Percentiles rank a stretch among this genome's conserved stretches.
Evolutionary conservation across 225 moss, liverwort and hornwort species (phyloP).

Genomic region (Climacium dendroides): DNA sequence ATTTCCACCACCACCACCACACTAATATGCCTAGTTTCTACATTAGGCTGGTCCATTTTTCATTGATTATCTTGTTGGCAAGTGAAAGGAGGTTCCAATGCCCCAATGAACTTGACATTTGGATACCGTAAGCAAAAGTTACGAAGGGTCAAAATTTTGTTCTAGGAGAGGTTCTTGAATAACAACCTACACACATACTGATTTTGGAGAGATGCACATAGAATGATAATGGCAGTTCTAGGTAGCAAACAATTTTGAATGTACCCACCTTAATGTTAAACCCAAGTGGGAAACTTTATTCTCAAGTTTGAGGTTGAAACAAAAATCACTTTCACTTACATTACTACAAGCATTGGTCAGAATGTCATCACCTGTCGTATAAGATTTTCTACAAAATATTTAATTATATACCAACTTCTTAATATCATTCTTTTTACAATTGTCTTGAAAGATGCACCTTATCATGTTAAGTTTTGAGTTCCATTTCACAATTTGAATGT

Average conservation of each 20-base stretch:
- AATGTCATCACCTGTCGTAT: background rate
- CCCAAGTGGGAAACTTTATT: too few relatives aligned
- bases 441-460: too few relatives aligned
- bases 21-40: too few relatives aligned
- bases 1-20: too few relatives aligned
- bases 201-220: background rate
- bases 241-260: accelerated
- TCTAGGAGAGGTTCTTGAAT: accelerated
- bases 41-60: too few relatives aligned
- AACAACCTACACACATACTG: accelerated
- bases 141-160: background rate
- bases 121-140: background rate
- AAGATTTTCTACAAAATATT: too few relatives aligned
- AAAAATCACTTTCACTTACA: background rate
- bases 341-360: accelerated
- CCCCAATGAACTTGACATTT: background rate
- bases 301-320: background rate
- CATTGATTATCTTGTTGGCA: background rate
- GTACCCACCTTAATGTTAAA: background rate
- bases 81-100: background rate
- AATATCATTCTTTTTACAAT: too few relatives aligned
- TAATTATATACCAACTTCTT: too few relatives aligned
- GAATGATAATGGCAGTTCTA: accelerated
- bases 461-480: too few relatives aligned
- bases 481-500: too few relatives aligned